Conservation (phyloP, 345 rosid genomes). For the Salix exigua region DNA sequence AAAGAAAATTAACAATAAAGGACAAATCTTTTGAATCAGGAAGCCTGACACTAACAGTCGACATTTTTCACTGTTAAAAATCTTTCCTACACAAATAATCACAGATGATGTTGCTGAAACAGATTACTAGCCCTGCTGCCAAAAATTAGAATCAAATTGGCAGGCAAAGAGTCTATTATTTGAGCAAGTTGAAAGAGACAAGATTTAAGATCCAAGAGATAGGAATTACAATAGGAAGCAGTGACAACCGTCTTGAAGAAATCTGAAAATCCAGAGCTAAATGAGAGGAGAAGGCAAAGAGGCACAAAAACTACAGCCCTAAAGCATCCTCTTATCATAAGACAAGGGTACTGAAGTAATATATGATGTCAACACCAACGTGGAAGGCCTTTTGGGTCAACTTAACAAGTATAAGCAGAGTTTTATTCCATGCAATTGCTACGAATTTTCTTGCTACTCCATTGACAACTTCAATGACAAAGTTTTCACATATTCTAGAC, state of each 20-base stretch:
- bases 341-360: too few relatives aligned
- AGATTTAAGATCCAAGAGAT: background rate
- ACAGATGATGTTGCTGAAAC: background rate
- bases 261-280: background rate
- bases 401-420: too few relatives aligned
- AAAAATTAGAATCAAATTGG: background rate
- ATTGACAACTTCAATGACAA: too few relatives aligned
- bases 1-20: background rate
- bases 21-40: background rate
- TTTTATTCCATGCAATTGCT: too few relatives aligned
- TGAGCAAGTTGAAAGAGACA: background rate
- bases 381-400: too few relatives aligned
- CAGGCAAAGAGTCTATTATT: background rate
- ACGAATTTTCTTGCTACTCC: too few relatives aligned
- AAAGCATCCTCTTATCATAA: too few relatives aligned
- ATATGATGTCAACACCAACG: too few relatives aligned
- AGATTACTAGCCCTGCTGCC: background rate
- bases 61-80: background rate
- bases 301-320: too few relatives aligned
- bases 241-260: background rate
- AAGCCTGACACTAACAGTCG: background rate
- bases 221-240: background rate
- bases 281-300: background rate
- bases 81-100: background rate
- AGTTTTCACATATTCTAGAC: too few relatives aligned